Base-by-base conservation (phyloP, 768 basidiomycete species). In the Vararia minispora region DNA sequence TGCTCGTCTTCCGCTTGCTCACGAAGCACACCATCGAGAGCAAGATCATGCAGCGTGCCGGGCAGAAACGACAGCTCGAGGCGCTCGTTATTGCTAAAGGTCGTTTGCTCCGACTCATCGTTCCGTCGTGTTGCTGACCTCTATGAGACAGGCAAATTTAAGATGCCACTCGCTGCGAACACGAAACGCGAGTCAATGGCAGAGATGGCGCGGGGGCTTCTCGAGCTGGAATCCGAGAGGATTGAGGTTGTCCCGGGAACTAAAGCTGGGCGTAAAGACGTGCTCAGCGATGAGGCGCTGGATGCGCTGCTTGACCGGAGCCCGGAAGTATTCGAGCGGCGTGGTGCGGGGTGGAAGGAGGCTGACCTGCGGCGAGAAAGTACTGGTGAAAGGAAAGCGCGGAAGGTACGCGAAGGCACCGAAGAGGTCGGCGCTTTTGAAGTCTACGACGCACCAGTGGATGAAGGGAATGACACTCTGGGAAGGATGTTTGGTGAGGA, bases 11-110 rank as follows among this genome's bases (percentile, higher is more conserved):
- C 63, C 71, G 94, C 27, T 67, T 97, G 3, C 76, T 94, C 26
- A 83, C 79, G 16, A 79, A 75, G 5, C 82, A 91, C 57, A 95
- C 90, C 2, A 70, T 99, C 49, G 94, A 99, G 64, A 83, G 80
- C 28, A 83, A 79, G 57, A 90, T 97, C 50, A 78, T 98, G 70
- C 74, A 88, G 52, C 71, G 77, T n/a, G 86, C 87, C 5, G 69
- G 70, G 6, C 84, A 86, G 64, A 89, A 89, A 62, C 73, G 87
- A 32, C 80, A 87, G 58, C 71, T 99, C 4, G 95, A 98, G 62
- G 87, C 87, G 2, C 66, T 98, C 26, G 91, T 99, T 51, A 97
- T 98, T 52, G 90, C 88, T 7, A 86, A 91, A 61, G 89, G 86
- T 79, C 36, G 6, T 53, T 48, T 24, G 24, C 37, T 11, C 4